Base-by-base conservation (phyloP, 352 stramenopile genomes). In the Globisporangium mamillatum region DNA sequence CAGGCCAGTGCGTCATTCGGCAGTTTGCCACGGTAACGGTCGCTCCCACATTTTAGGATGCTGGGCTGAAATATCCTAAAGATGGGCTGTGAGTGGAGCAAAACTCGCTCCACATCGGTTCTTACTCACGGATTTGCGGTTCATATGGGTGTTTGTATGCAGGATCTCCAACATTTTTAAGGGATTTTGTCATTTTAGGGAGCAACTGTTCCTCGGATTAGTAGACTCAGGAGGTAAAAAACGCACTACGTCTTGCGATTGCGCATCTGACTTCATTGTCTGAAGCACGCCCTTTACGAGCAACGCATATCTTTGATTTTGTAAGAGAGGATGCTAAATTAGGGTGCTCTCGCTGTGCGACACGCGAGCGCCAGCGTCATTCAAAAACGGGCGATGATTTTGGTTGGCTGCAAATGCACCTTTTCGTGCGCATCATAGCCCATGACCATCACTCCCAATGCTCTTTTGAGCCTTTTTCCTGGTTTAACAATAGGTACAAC, bases 401-500 rank as follows among this genome's bases (percentile, higher is more conserved):
- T 55, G 60, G 32, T 59, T 66, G 60, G 60, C 48, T 66, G 60
- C 16, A 18, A 46, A n/a, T 46, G 60, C 46, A 66, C 60, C 46
- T 66, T 66, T 48, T 66, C 60, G 60, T 56, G 60, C 60, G 48
- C 60, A 66, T 66, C 46, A 18, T 22, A 52, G 46, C n/a, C n/a
- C 2, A 36, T 44, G 20, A 32, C 36, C 41, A n/a, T 64, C 36
- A 25, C 44, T 65, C 18, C 18, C 7, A 52, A 52, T 52, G 44
- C 44, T 52, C 44, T 10, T 50, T 44, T 44, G 36, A 44, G 12
- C 36, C 36, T 48, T 48, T 10, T 20, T 56, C 8, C 58, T 6
- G 4, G 48, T 66, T 66, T 66, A 66, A 66, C 60, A 66, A 66
- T 44, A 66, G 41, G 41, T 44, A 56, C 38, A 62, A 29, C 56